phyloP scores from a whole-genome alignment of 2,329 filamentous ascomycete species.

The Ascochyta rabiei region DNA sequence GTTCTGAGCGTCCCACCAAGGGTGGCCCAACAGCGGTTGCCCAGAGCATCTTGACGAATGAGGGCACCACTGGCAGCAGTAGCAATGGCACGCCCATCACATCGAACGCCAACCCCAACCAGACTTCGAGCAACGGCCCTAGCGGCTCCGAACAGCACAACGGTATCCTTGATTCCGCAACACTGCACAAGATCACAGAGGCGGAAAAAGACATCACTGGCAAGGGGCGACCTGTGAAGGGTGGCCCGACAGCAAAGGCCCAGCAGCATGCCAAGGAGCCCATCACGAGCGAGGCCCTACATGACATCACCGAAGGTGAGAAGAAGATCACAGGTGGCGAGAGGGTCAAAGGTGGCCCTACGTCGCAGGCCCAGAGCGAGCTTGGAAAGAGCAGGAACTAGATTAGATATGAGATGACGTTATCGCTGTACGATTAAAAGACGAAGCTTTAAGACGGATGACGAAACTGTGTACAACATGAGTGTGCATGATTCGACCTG shows the following conservation, averaged over 20 bases:
- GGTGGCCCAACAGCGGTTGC: constrained; percentile 50
- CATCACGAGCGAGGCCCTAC: constrained; percentile 38
- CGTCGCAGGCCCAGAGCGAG: constrained; percentile 41
- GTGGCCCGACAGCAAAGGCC: constrained; percentile 38
- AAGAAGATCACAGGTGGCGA: constrained; percentile 43
- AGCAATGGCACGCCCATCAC: background rate
- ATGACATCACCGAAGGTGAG: constrained; percentile 42
- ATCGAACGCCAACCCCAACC: background rate
- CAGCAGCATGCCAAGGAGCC: constrained; percentile 38
- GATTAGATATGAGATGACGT: background rate
- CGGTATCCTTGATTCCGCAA: constrained; percentile 34
- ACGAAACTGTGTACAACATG: too few species aligned
- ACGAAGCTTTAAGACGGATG: too few species aligned
- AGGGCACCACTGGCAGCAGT: background rate
- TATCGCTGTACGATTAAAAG: too few species aligned
- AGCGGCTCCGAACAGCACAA: constrained; percentile 10
- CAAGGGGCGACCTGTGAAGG: constrained; percentile 21
- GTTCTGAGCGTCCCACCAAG: constrained; percentile 39
- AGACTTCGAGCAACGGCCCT: constrained; percentile 1
- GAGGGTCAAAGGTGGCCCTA: constrained; percentile 40
- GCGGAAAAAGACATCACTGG: constrained; percentile 40
- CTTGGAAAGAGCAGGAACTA: constrained; percentile 34
- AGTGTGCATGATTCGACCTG: too few species aligned
- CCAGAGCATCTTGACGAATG: constrained; percentile 31
- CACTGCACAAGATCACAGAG: constrained; percentile 37